Base-by-base conservation (phyloP, 768 basidiomycete genomes). In the Panaeolus papilionaceus region DNA sequence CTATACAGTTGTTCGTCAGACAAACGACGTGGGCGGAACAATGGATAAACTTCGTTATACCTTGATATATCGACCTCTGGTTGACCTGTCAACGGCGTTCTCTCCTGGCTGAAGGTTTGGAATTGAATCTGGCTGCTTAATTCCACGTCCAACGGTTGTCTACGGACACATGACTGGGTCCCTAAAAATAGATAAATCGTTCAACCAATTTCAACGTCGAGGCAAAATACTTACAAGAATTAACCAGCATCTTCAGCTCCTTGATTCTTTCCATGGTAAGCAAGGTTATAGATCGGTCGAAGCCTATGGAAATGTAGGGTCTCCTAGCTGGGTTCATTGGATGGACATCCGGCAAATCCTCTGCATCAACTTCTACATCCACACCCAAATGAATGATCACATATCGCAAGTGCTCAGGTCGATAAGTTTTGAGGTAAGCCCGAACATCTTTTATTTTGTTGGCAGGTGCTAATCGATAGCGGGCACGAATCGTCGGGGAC, bases 391-490 rank as follows among this genome's bases (percentile, higher is more conserved):
- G 26, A 12, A 18, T 33, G 54, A 58, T 7, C 4, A 33, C 1
- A n/a, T 58, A 58, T 16, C 4, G 26, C 54, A 58, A 16, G 28
- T 28, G 54, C 16, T 58, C 54, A 33, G 54, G 54, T 37, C 33
- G 10, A 37, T 58, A 58, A 1, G 26, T 12, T 18, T 58, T 58
- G 8, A 58, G 28, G 33, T 58, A 33, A 26, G 12, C 54, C 33
- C 54, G 54, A 11, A 58, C 54, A 58, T 58, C 54, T 16, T 58
- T 58, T 28, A 58, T 58, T 58, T 58, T 58, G 12, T 9, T 58
- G 28, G 54, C 10, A 28, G 54, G 54, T 58, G 54, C 54, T 37
- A 58, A 33, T 37, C 54, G 54, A 33, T 33, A 58, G 14, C 54
- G 54, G 8, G 54, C 54, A 33, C 26, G 37, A 42, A 38, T 33